Base-by-base conservation (phyloP, 2,329 filamentous ascomycete species). In the Boeremia lycopersici region DNA sequence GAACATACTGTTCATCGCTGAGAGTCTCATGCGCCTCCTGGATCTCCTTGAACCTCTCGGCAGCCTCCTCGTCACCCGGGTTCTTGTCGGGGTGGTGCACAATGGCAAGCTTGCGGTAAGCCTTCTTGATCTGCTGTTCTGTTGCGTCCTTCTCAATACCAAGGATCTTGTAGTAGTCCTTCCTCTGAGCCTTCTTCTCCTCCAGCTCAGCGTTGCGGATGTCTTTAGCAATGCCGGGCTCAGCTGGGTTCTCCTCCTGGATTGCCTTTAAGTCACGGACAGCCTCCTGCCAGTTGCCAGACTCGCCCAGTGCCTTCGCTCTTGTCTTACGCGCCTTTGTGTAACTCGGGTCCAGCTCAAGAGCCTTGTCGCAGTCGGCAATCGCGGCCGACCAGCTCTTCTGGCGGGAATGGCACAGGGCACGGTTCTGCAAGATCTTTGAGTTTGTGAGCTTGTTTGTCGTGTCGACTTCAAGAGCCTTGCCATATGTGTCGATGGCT, bases 121-220 rank as follows among this genome's bases (percentile, higher is more conserved):
- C 95, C 80, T 93, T 93, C 84, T 98, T 99, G 81, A 99, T 95
- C 49, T 95, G 86, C 53, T 82, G 82, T 19, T 96, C 91, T 35
- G 84, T 85, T 33, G 92, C 92, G 59, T 93, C 89, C 82, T 97
- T 98, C 53, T 89, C 81, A 8, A 99, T 80, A 6, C 88, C 90
- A 48, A 99, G 86, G 63, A 98, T 96, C 84, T 97, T 97, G 82
- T 99, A 99, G 79, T 96, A 98, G 72, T 99, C 95, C 78, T 99
- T 99, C 59, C 95, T 85, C 78, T 93, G 89, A 75, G 89, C 90
- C 87, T 98, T 98, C 87, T 99, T 99, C 60, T 98, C 81, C 78
- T 99, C 95, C 25, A 97, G 81, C 79, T 99, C 93, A 1, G 93
- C 95, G 68, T 88, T 90, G 53, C 90, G 88, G 39, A 98, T 86